Conservation (phyloP, 495 filamentous ascomycete genomes). For the Xylaria acuta region DNA sequence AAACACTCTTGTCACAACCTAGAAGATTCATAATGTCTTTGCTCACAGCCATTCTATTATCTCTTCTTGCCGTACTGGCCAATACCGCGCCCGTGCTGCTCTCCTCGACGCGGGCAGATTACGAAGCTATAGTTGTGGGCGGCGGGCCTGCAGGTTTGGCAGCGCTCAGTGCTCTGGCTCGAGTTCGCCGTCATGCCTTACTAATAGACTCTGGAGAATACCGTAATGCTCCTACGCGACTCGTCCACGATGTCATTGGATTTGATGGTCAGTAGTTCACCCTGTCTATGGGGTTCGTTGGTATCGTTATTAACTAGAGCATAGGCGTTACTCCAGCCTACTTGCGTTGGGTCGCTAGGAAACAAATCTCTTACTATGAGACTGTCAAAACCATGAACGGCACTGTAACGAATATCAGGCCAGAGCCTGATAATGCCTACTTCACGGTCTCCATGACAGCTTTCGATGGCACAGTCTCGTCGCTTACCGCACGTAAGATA, state of each 20-base stretch:
- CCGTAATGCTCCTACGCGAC: conserved; percentile 58
- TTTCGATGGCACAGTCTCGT: conserved; percentile 33
- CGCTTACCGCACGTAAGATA: conserved; percentile 57
- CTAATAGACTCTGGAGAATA: conserved; percentile 63
- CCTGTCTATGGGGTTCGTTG: neutral
- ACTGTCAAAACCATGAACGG: conserved; percentile 55
- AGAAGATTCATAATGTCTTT: neutral
- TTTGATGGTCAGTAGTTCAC: conserved; percentile 54
- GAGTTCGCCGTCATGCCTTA: conserved; percentile 56
- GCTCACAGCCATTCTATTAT: neutral
- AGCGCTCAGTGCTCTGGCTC: conserved; percentile 59
- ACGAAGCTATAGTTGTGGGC: conserved; percentile 36
- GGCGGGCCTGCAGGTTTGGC: conserved; percentile 45
- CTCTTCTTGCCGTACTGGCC: neutral
- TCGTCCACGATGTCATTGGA: conserved; percentile 65
- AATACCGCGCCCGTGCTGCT: neutral
- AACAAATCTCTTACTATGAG: conserved; percentile 56
- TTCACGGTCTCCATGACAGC: conserved; percentile 48
- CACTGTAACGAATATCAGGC: conserved; percentile 52
- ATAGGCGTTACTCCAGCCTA: conserved; percentile 58
- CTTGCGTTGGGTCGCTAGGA: conserved; percentile 57
- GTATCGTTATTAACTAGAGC: neutral
- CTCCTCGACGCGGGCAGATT: conserved; percentile 24
- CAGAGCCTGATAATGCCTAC: conserved; percentile 45
- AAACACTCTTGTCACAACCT: neutral